Evolutionary conservation across 2,329 filamentous ascomycete species (phyloP), one percentile per base, ranked within the genome.

Genomic region (Penicillium sp.): DNA sequence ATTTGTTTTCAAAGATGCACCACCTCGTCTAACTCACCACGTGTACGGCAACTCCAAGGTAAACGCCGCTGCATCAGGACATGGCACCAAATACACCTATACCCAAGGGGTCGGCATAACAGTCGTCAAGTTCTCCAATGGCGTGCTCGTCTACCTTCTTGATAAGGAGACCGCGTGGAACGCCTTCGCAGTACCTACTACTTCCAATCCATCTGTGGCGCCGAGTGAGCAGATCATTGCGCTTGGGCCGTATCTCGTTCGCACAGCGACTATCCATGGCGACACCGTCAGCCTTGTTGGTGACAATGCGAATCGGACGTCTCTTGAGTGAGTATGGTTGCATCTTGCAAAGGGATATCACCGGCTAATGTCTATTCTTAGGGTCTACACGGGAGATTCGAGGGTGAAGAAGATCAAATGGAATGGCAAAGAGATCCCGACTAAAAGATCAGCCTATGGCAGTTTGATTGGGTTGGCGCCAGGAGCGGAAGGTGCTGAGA

Each of bases 81-180:
- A 58, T 6, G 63, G 57, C 2, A 64, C 68, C 14, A 59, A 64
- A 22, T 75, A 78, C 46, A 71, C 62, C 0, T 81, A 79, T 50
- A 75, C 65, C 0, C 78, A 81, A 63, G 65, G 61, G 2, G 54
- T 71, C 6, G 77, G 78, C 0, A 56, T 69, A 2, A 78, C 75
- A 0, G 70, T 73, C 0, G 58, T 82, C 2, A 65, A 74, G 33
- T 76, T 81, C 44, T 75, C 75, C 0, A 76, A 78, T 41, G 74
- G 75, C 0, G 67, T 77, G 2, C 50, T 80, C 1, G 66, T 77
- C 3, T 79, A 80, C 47, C 68, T 83, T 4, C 69, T 82, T 3
- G 79, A 82, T 36, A 71, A 75, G 18, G 62, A 72, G 10, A 74
- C 78, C 0, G 80, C 78, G 1, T 82, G 77, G 75, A 76, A 75